phyloP scores from a whole-genome alignment of 2,329 filamentous ascomycete species.

The Colletotrichum sp. region DNA sequence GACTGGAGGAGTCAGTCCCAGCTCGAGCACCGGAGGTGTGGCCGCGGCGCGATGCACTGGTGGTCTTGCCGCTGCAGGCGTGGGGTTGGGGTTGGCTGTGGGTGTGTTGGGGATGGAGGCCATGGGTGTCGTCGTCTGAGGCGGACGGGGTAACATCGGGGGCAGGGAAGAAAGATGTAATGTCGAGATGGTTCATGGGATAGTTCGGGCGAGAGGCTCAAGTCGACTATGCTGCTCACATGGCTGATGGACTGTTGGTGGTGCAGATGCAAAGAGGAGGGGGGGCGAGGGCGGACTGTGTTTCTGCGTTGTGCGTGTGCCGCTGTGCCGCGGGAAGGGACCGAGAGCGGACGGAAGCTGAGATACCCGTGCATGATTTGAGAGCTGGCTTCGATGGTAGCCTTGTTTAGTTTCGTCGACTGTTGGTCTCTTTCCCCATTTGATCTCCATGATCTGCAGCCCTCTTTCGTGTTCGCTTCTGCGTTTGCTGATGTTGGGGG shows the following conservation, averaged over 20 bases:
- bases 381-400: neutral
- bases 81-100: constrained; percentile 11
- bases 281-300: neutral
- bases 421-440: neutral
- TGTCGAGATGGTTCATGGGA: neutral
- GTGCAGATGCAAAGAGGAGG: neutral
- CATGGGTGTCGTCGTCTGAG: constrained; percentile 6
- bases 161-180: neutral
- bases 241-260: neutral
- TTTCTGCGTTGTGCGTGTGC: neutral
- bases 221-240: neutral
- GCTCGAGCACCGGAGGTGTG: constrained; percentile 6
- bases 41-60: constrained; percentile 9
- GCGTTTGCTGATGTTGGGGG: neutral
- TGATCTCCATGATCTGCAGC: neutral
- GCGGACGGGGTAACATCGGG: neutral
- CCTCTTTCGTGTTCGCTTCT: neutral
- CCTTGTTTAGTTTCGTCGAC: neutral
- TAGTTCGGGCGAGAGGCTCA: neutral
- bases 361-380: constrained; percentile 14
- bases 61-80: neutral
- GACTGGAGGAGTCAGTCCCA: constrained; percentile 3
- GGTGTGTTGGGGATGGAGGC: constrained; percentile 3
- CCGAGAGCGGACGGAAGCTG: constrained; percentile 10
- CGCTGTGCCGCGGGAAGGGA: neutral